These are phyloP conservation scores for Dendrobium huoshanense DNA, from an alignment of 106 monocot genomes.

Conservation along the genomic window DNA sequence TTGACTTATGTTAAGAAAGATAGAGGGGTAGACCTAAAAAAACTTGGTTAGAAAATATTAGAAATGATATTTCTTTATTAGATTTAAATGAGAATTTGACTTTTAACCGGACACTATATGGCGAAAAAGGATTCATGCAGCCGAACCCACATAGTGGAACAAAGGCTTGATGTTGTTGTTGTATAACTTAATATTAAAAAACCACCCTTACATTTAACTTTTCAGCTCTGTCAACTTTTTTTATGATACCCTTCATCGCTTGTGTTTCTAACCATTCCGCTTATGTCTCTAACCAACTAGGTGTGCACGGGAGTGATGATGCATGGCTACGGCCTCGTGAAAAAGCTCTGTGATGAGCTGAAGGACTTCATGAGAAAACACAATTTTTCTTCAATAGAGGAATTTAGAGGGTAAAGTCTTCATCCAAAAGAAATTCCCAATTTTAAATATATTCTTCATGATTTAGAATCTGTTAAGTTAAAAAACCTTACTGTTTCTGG, in stretches of 20 bases:
- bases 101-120: too few species aligned
- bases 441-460: not conserved
- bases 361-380: constrained; percentile 31
- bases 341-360: constrained; percentile 24
- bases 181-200: too few species aligned
- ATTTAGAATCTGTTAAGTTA: not conserved
- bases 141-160: too few species aligned
- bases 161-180: too few species aligned
- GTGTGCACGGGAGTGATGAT: constrained; percentile 26
- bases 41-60: too few species aligned
- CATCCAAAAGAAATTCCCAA: not conserved
- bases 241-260: not conserved
- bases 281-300: not conserved
- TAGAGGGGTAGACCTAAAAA: too few species aligned
- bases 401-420: constrained; percentile 21
- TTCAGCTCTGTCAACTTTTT: not conserved
- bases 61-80: too few species aligned
- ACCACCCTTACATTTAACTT: too few species aligned
- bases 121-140: too few species aligned
- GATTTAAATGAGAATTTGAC: too few species aligned
- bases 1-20: too few species aligned
- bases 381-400: constrained; percentile 26
- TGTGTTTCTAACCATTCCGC: not conserved
- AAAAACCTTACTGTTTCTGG: not conserved
- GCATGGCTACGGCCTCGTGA: constrained; percentile 18